Evolutionary conservation across 1,139 yeast genomes (phyloP), one percentile per base, ranked within the genome.

Genomic region (Kurtzmaniella quercitrusa): DNA sequence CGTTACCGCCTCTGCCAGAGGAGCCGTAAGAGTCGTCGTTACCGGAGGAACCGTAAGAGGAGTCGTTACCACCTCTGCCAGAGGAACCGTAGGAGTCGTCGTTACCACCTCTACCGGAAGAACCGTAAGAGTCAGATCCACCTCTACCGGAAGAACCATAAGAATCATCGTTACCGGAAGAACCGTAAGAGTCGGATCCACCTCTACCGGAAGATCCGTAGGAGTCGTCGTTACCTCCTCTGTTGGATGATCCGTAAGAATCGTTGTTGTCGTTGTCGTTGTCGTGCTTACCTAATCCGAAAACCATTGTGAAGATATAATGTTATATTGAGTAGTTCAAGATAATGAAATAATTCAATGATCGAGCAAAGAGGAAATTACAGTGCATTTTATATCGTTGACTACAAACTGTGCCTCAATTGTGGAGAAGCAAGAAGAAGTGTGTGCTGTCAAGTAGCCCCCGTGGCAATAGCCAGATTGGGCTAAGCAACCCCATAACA

Each of bases 231-330:
- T 47, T 37, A 27, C 38, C 41, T 34, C 46, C 44, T 34, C 47
- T 42, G 34, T 44, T 39, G 8, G 55, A 37, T 48, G 46, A 34
- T 38, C 38, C 37, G 40, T 51, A 53, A 3, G 53, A 47, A 34
- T 49, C 29, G 43, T 42, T 29, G 27, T 39, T 36, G 40, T 49
- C 41, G 40, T 53, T 45, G 21, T 54, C 44, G 42, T 56, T 46
- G 49, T 52, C 49, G 46, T 51, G 48, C 38, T 54, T 52, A 48
- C 66, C 66, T 34, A 62, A 59, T 38, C 66, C 66, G 46, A 62
- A 62, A 46, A 55, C 66, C 66, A 62, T 62, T 54, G 43, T 58
- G 43, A 15, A 16, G 10, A 25, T 27, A n/a, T 27, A 11, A 3
- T 27, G 3, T 16, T 23, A 27, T n/a, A 19, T 23, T 34, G 27